These are phyloP conservation scores for Fusarium sp. DNA, from an alignment of 2,329 filamentous ascomycete species.

Conservation along the genomic window DNA sequence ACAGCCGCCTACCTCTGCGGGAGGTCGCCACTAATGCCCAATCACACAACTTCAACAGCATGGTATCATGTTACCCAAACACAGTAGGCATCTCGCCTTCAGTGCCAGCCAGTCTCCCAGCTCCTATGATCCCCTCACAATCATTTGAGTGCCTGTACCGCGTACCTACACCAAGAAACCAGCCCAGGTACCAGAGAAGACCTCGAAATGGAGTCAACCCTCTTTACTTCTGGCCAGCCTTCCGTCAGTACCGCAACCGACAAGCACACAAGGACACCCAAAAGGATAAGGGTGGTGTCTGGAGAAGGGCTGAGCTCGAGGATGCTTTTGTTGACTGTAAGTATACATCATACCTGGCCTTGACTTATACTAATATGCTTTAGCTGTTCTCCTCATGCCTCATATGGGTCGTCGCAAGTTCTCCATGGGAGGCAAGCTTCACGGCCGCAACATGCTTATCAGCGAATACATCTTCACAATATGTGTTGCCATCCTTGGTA, in stretches of 20 bases:
- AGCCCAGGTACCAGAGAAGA: constrained; percentile 54
- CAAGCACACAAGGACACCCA: constrained; percentile 72
- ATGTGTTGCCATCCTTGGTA: constrained; percentile 56
- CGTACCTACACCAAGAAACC: constrained; percentile 55
- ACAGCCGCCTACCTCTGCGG: constrained; percentile 61
- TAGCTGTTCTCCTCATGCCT: constrained; percentile 74
- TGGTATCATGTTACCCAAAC: constrained; percentile 61
- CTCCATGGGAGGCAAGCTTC: constrained; percentile 72
- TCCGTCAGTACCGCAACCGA: constrained; percentile 74
- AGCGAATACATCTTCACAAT: constrained; percentile 72
- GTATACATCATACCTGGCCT: constrained; percentile 34
- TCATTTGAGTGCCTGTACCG: constrained; percentile 60
- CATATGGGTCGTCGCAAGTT: constrained; percentile 76
- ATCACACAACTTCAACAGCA: constrained; percentile 56
- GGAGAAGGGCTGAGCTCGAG: constrained; percentile 68
- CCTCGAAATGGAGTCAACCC: constrained; percentile 64
- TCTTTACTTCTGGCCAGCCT: constrained; percentile 72
- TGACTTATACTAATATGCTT: constrained; percentile 39
- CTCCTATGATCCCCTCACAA: constrained; percentile 65
- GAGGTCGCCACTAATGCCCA: constrained; percentile 68
- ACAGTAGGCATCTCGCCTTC: constrained; percentile 59
- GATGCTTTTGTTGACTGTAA: constrained; percentile 76
- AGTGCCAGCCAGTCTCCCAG: constrained; percentile 62
- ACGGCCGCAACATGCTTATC: constrained; percentile 78
- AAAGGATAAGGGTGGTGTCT: constrained; percentile 71